Base-by-base conservation (phyloP, 768 basidiomycete genomes). In the Melanogaster broomeanus region DNA sequence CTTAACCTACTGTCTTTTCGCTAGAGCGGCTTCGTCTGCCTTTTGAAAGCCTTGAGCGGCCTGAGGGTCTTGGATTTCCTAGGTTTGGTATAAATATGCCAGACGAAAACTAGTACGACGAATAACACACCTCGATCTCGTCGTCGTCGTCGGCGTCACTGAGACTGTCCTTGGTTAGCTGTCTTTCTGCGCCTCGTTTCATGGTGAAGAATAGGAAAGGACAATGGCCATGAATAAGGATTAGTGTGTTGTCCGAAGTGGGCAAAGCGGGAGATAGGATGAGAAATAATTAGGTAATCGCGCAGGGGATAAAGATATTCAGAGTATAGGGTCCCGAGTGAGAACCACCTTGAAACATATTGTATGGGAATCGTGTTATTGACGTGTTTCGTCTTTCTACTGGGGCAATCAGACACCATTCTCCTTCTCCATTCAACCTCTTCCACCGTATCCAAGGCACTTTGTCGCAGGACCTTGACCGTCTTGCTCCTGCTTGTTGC, bases 171-270 rank as follows among this genome's bases (percentile, higher is more conserved):
- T 82, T 88, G 11, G 77, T 74, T 30, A 92, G 62, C 59, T 92
- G 86, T 53, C 71, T 80, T 45, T 90, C 89, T 64, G 89, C 89
- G 49, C 76, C 79, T 65, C 89, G 81, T 70, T 91, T 91, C 86
- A 90, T 85, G 59, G 42, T 64, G 53, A 40, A 31, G 33, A 42
- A 31, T 25, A 39, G 25, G 40, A 34, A 49, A 51, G 38, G 45
- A 43, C 38, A 45, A 49, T 18, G n/a, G 19, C 16, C 4, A 43
- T 45, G 22, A 31, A 33, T 27, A 3, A n/a, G n/a, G n/a, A n/a
- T n/a, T n/a, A n/a, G n/a, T n/a, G n/a, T n/a, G n/a, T n/a, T n/a
- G n/a, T n/a, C n/a, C n/a, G n/a, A n/a, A n/a, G n/a, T n/a, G 21
- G n/a, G 44, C 16, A 47, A 13, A 38, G 19, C n/a, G 25, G 24